These are phyloP conservation scores for Cyberlindnera sargentensis DNA, from an alignment of 805 yeast genomes.

Conservation along the genomic window DNA sequence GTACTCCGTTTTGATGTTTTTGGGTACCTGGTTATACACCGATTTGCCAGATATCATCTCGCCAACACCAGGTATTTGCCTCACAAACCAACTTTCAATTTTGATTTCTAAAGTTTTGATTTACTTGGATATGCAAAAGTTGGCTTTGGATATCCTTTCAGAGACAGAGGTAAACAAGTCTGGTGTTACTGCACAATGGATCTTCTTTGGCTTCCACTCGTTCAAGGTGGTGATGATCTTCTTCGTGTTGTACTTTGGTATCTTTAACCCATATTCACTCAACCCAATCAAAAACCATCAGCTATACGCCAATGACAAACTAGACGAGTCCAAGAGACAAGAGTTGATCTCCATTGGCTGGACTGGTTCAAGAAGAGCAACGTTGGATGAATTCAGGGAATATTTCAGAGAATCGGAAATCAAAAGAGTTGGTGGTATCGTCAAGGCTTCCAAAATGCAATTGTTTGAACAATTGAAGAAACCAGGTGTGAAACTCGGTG, in stretches of 20 bases:
- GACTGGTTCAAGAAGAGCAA: slow-evolving; percentile 85
- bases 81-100: slow-evolving; percentile 53
- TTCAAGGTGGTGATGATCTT: slow-evolving; percentile 53
- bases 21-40: slow-evolving; percentile 77
- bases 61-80: slow-evolving; percentile 88
- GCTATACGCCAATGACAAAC: slow-evolving; percentile 29
- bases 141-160: slow-evolving; percentile 40
- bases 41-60: slow-evolving; percentile 85
- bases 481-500: slow-evolving; percentile 56
- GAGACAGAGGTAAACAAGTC: slow-evolving; percentile 40
- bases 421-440: slow-evolving; percentile 64
- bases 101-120: slow-evolving; percentile 23
- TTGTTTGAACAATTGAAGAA: slow-evolving; percentile 48
- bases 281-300: slow-evolving; percentile 29
- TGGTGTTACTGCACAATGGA: slow-evolving; percentile 44
- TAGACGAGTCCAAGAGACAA: slow-evolving; percentile 27
- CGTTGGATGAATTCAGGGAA: slow-evolving; percentile 63
- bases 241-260: slow-evolving; percentile 56
- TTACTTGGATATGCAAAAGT: slow-evolving; percentile 30
- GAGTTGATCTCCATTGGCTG: slow-evolving; percentile 70
- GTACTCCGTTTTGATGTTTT: slow-evolving; percentile 28
- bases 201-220: slow-evolving; percentile 68
- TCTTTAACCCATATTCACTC: slow-evolving; percentile 66
- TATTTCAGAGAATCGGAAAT: slow-evolving; percentile 58
- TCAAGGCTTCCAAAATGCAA: slow-evolving; percentile 72